Percentiles rank a stretch among this genome's conserved stretches.
phyloP scores from a whole-genome alignment of 2,329 filamentous ascomycete genomes.

The Penicillium sp. region DNA sequence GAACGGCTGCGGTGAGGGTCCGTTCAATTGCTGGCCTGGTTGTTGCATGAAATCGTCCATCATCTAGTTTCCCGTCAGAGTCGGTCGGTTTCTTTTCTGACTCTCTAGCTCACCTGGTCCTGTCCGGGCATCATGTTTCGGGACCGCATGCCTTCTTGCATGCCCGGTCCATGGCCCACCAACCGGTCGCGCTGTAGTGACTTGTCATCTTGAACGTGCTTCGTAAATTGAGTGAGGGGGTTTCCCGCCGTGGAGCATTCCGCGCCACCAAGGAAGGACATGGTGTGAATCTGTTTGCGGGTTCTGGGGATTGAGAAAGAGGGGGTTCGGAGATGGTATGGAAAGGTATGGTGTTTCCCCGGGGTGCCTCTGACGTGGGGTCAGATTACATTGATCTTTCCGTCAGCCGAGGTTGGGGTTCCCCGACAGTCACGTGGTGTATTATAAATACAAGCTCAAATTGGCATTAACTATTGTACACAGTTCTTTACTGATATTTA shows the following conservation, averaged over 20 bases:
- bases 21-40: slow-evolving; percentile 59
- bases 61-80: slow-evolving; percentile 61
- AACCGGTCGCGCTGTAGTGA: slow-evolving; percentile 89
- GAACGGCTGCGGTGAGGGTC: slow-evolving; percentile 58
- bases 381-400: slow-evolving; percentile 22
- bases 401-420: slow-evolving; percentile 31
- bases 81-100: background rate
- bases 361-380: slow-evolving; percentile 23
- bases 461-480: background rate
- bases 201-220: slow-evolving; percentile 95
- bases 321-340: slow-evolving; percentile 1
- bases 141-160: slow-evolving; percentile 77
- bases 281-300: slow-evolving; percentile 44
- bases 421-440: slow-evolving; percentile 24
- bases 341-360: slow-evolving; percentile 8
- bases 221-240: slow-evolving; percentile 94
- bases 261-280: slow-evolving; percentile 95
- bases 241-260: slow-evolving; percentile 97
- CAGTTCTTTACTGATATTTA: background rate
- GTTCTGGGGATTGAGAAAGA: background rate
- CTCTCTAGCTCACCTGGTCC: slow-evolving; percentile 60
- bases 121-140: slow-evolving; percentile 68
- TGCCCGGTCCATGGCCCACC: slow-evolving; percentile 70
- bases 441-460: background rate
- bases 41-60: slow-evolving; percentile 92